Base-by-base conservation (phyloP, 345 rosid genomes). In the Dovyalis caffra region DNA sequence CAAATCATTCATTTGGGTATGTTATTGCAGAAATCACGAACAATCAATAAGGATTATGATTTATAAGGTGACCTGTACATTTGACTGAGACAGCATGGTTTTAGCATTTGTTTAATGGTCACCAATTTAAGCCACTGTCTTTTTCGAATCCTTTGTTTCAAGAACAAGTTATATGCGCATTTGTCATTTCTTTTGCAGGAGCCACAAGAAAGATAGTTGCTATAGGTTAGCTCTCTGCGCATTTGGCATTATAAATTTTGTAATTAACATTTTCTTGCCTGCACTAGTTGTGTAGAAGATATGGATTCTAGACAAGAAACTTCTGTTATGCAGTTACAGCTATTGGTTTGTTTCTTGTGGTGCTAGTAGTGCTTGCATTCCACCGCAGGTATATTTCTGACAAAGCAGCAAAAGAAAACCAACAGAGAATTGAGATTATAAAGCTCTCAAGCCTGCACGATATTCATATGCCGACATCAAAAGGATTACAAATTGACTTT, bases 401-500 rank as follows among this genome's bases (percentile, higher is more conserved):
- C 31, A 69, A 32, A 62, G 5, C 45, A 18, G 79, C 75, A 28
- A 70, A 70, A 49, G 68, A 70, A 71, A 45, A 70, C 23, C 60
- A 34, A 37, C 49, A 33, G 29, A 70, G 62, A 10, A 37, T 80
- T 16, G 71, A 71, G 76, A 70, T 15, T 79, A 75, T 72, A 66
- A 38, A 66, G 78, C 79, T 62, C 49, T 73, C 31, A 62, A 78
- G 33, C 77, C 81, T n/a, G 25, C 81, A 21, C 61, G 81, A 37
- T 73, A 67, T 38, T 33, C 51, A 1, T 78, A 73, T 62, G 37
- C 64, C 49, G 81, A 78, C 49, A 28, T 78, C 12, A 73, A 73
- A 43, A 78, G 77, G 74, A 78, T 78, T 15, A 73, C 77, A 21
- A 62, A 63, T n/a, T 68, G 35, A 73, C 15, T 78, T 78, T 3